A percentile compares a stretch with the other conserved stretches of the same genome.
Evolutionary conservation across 306 rosid species (phyloP).

Genomic region (Cucurbita pepo): DNA sequence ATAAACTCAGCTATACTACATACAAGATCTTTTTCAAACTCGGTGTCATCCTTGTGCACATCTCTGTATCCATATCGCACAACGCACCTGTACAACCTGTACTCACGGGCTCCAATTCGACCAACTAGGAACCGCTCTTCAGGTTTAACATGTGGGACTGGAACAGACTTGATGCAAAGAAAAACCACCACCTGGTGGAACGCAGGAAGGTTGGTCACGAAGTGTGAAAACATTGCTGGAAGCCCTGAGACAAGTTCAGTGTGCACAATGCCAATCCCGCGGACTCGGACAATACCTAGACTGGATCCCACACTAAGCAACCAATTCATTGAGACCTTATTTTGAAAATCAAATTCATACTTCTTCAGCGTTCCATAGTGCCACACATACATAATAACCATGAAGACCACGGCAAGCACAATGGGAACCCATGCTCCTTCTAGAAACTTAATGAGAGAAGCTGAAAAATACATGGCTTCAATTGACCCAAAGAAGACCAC

Average conservation of each 20-base stretch:
- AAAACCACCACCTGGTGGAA: conserved; percentile 7
- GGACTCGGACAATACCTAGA: conserved; percentile 1
- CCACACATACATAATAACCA: conserved; percentile 3
- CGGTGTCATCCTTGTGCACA: conserved; percentile 3
- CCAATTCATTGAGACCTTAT: conserved; percentile 4
- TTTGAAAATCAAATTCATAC: conserved; percentile 7
- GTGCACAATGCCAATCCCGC: conserved; percentile 4
- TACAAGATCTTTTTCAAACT: background rate
- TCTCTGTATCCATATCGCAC: conserved; percentile 10
- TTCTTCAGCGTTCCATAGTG: conserved; percentile 6
- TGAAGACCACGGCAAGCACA: background rate
- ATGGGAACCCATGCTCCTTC: conserved; percentile 11
- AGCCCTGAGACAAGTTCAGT: conserved; percentile 6
- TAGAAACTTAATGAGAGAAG: conserved; percentile 4
- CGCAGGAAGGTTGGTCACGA: conserved; percentile 5
- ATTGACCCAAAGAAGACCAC: conserved; percentile 3
- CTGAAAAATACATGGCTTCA: conserved; percentile 5
- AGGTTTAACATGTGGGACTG: background rate
- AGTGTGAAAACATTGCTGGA: conserved; percentile 4
- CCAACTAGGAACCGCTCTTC: conserved; percentile 1
- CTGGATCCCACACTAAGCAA: conserved; percentile 7
- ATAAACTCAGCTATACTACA: conserved; percentile 1
- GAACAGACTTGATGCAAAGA: conserved; percentile 6
- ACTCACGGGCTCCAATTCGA: background rate
- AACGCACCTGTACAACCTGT: background rate